Conservation (phyloP, 805 yeast species). For the Metahyphopichia silvanorum region DNA sequence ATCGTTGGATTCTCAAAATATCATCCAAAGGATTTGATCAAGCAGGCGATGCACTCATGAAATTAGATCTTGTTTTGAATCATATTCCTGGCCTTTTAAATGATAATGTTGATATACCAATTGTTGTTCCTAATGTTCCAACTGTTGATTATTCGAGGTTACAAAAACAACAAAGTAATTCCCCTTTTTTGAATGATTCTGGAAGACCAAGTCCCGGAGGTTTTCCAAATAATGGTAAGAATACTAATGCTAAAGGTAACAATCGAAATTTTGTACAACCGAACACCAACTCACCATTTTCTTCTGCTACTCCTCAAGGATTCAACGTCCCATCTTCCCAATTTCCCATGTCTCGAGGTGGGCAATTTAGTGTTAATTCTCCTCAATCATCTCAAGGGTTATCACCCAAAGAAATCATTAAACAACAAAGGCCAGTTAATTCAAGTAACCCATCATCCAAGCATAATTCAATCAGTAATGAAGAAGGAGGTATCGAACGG, state of each 20-base stretch:
- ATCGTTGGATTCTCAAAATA: slow-evolving; percentile 71
- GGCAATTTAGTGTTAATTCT: slow-evolving; percentile 17
- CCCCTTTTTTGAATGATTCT: slow-evolving; percentile 1
- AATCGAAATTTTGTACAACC: slow-evolving; percentile 4
- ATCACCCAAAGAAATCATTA: slow-evolving; percentile 27
- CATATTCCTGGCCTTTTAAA: slow-evolving; percentile 70
- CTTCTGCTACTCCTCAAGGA: slow-evolving; percentile 20
- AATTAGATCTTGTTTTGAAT: slow-evolving; percentile 66
- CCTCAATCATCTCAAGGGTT: slow-evolving; percentile 25
- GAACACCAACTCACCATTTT: slow-evolving; percentile 6
- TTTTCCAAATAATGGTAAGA: slow-evolving; percentile 8
- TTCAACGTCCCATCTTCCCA: slow-evolving; percentile 10
- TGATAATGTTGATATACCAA: slow-evolving; percentile 35
- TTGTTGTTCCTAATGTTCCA: slow-evolving; percentile 32
- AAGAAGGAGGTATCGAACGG: not conserved
- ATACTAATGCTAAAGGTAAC: slow-evolving; percentile 1
- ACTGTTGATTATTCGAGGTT: slow-evolving; percentile 14
- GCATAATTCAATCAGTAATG: not conserved
- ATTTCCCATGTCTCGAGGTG: slow-evolving; percentile 11
- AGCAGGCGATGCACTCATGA: slow-evolving; percentile 68
- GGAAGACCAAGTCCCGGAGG: slow-evolving; percentile 1
- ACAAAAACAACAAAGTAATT: slow-evolving; percentile 4
- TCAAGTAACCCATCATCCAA: not conserved
- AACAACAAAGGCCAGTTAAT: slow-evolving; percentile 13
- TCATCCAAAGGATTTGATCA: slow-evolving; percentile 76